Percentiles rank a stretch among this genome's conserved stretches.
These are phyloP conservation scores for Mortierella sp. DNA, from an alignment of 371 early-diverging fungal genomes.

Conservation along the genomic window DNA sequence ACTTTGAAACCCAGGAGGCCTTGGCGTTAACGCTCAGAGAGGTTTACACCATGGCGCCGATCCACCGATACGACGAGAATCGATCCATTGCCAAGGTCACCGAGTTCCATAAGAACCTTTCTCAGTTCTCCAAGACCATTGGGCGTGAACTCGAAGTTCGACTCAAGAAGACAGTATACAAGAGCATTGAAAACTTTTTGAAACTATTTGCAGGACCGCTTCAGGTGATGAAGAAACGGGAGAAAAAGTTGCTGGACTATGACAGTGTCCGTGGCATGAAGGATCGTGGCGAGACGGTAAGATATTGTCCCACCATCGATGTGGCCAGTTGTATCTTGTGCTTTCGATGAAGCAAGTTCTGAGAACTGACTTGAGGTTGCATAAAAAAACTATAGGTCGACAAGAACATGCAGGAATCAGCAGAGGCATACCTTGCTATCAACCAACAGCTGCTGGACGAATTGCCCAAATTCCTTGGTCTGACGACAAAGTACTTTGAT, in stretches of 20 bases:
- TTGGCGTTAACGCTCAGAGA: slow-evolving; percentile 70
- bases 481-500: slow-evolving; percentile 73
- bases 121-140: slow-evolving; percentile 46
- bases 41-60: slow-evolving; percentile 61
- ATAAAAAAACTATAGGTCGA: slow-evolving; percentile 54
- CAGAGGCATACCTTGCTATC: slow-evolving; percentile 76
- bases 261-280: slow-evolving; percentile 71
- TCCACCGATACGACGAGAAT: slow-evolving; percentile 21
- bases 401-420: slow-evolving; percentile 74
- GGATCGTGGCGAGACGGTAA: slow-evolving; percentile 66
- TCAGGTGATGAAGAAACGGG: slow-evolving; percentile 81
- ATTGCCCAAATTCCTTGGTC: slow-evolving; percentile 72
- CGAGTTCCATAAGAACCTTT: slow-evolving; percentile 37
- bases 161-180: slow-evolving; percentile 58
- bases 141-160: slow-evolving; percentile 42
- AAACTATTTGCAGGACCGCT: slow-evolving; percentile 73
- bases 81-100: slow-evolving; percentile 20
- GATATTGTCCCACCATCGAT: slow-evolving; percentile 4
- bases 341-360: too few species aligned
- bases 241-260: slow-evolving; percentile 80
- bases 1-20: slow-evolving; percentile 65
- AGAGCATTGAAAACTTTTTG: slow-evolving; percentile 68
- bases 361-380: too few species aligned
- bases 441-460: slow-evolving; percentile 84
- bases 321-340: too few species aligned